Evolutionary conservation across 2,329 filamentous ascomycete genomes (phyloP), one percentile per base, ranked within the genome.

Genomic region (Tolypocladium sp.): DNA sequence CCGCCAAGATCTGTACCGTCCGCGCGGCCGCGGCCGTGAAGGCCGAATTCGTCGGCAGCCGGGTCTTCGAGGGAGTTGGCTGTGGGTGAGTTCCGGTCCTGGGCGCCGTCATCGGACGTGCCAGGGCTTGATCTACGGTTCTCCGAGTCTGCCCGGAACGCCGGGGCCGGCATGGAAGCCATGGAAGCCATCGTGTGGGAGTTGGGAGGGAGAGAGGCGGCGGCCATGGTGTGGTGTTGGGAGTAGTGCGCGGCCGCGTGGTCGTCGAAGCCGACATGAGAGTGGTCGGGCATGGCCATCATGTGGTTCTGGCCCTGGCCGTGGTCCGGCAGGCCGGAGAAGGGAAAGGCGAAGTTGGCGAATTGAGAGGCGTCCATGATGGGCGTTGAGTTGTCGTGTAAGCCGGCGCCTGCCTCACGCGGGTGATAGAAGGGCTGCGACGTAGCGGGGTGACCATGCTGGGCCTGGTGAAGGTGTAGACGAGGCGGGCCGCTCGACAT

Each of bases 41-140:
- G 70, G 12, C 81, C 83, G 63, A 87, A 86, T 57, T 87, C 84
- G 67, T 87, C 84, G 5, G 77, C 76, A 58, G 79, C 73, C 30
- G 78, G 72, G 59, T 85, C 83, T 53, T 83, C 82, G 55, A 84
- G 68, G 2, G 78, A 75, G 61, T 79, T 79, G 44, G 72, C 73
- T 20, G 73, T 73, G 38, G 76, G 77, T 1, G 75, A 76, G 40
- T 71, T 74, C 59, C 73, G 76, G 46, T 76, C 77, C 33, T 71
- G 76, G 49, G 73, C 77, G 53, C 69, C 75, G 41, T 78, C 76
- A 33, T 82, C 81, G 6, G 80, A 79, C 1, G 66, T 72, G 33
- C 78, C 78, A 55, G 71, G 63, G 56, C 68, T 71, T 12, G 65
- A 63, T n/a, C 66, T 67, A 53, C 60, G 63, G 38, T 66, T 66